Evolutionary conservation across 2,329 filamentous ascomycete species (phyloP), one percentile per base, ranked within the genome.

Genomic region (Phyllosticta citrichinensis): DNA sequence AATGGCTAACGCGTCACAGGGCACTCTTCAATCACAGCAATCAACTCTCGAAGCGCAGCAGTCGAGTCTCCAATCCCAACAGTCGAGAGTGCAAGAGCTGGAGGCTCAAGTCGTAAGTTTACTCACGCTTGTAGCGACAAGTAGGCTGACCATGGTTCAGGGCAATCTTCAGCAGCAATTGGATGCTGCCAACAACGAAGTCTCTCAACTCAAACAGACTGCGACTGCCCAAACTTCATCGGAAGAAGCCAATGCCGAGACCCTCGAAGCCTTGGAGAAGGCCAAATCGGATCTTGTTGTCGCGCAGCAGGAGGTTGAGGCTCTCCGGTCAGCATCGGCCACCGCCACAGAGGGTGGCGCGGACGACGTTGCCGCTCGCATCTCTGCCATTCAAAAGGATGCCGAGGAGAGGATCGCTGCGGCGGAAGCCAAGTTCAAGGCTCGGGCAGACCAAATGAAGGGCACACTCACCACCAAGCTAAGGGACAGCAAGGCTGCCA

Each of bases 371-470:
- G 30, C 81, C 57, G 75, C 76, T 30, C 77, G 80, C 55, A 80
- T 83, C 65, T 75, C 81, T 63, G 65, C 70, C 56, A 74, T 78
- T 52, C 74, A 80, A 57, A 72, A 77, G 25, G 74, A 78, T 58
- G 68, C 79, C 61, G 76, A 81, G 56, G 74, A 78, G 62, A 71
- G 74, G 11, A 71, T 77, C 1, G 80, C 82, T 59, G 83, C 86
- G 63, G 77, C 87, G 17, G 88, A 92, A 68, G 81, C 83, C 30
- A 84, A 81, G 11, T 79, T 89, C 62, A 88, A 88, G 67, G 77
- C 81, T 58, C 81, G 86, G 53, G 85, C 85, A 1, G 83, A 89
- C 52, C 83, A 82, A 70, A 88, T 90, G 86, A 87, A 86, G 68
- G 79, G 82, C 22, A 75, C 81, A 1, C 75, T 90, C 56, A 87